phyloP scores from a whole-genome alignment of 75 land plant genomes.

The Selaginella moellendorffii region DNA sequence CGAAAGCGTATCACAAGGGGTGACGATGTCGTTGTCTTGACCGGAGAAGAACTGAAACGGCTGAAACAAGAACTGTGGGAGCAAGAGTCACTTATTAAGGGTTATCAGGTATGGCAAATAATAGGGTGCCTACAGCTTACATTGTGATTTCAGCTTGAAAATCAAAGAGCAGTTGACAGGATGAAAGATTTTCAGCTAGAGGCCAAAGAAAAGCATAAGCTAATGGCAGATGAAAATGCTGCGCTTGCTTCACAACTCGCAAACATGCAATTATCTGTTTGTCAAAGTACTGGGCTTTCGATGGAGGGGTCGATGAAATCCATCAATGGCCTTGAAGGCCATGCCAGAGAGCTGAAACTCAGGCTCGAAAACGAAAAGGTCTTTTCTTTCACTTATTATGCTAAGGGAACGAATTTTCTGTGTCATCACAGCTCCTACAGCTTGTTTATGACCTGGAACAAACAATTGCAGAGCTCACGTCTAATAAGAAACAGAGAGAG shows the following conservation, averaged over 20 bases:
- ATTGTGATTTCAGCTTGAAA: constrained; percentile 14
- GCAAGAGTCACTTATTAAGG: constrained; percentile 25
- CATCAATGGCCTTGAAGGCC: too few relatives aligned
- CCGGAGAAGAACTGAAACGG: constrained; percentile 15
- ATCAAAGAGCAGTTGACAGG: constrained; percentile 20
- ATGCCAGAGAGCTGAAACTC: too few relatives aligned
- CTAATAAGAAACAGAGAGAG: too few relatives aligned
- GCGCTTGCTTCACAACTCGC: constrained; percentile 16
- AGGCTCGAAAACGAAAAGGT: too few relatives aligned
- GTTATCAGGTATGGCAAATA: constrained; percentile 17
- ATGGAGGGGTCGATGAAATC: too few relatives aligned
- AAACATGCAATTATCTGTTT: constrained; percentile 2
- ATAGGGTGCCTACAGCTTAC: neutral
- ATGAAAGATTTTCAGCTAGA: constrained; percentile 14
- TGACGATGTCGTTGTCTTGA: constrained; percentile 11
- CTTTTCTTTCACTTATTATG: too few relatives aligned
- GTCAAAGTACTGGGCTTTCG: too few relatives aligned
- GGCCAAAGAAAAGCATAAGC: constrained; percentile 15
- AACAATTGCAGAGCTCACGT: too few relatives aligned
- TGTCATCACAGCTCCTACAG: too few relatives aligned
- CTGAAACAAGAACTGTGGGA: constrained; percentile 20
- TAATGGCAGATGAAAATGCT: constrained; percentile 23
- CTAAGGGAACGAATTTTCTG: too few relatives aligned
- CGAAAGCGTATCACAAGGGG: constrained; percentile 9
- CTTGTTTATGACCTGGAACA: too few relatives aligned